phyloP scores from a whole-genome alignment of 805 yeast genomes.

The Brettanomyces bruxellensis region DNA sequence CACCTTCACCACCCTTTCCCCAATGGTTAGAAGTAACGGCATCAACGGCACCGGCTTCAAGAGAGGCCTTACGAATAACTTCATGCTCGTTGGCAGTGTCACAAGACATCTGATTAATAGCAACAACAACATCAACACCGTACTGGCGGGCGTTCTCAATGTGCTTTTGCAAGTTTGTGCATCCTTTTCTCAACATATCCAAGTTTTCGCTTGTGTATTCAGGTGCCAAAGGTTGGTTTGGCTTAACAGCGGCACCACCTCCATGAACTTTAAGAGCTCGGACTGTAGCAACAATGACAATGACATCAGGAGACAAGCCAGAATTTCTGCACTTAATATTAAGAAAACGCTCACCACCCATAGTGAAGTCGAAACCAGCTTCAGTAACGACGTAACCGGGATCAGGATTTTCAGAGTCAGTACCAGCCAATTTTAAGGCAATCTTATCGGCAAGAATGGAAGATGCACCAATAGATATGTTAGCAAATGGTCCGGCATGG shows the following conservation, averaged over 20 bases:
- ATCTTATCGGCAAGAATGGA: constrained; percentile 89
- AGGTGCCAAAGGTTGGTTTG: constrained; percentile 79
- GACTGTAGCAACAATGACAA: constrained; percentile 91
- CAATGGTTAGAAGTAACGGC: constrained; percentile 91
- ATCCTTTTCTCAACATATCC: constrained; percentile 68
- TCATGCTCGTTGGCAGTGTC: constrained; percentile 78
- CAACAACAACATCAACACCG: constrained; percentile 90
- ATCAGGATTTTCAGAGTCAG: constrained; percentile 33
- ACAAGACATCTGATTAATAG: constrained; percentile 78
- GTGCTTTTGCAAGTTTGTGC: constrained; percentile 85
- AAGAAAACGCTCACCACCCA: constrained; percentile 98
- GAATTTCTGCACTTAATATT: constrained; percentile 93
- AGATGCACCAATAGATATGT: constrained; percentile 93
- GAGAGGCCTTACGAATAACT: constrained; percentile 69
- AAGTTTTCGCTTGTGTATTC: constrained; percentile 78
- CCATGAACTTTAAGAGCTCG: constrained; percentile 97
- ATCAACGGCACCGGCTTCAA: constrained; percentile 86
- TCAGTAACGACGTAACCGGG: constrained; percentile 91
- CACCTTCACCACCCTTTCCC: constrained; percentile 94
- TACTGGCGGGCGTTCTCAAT: constrained; percentile 76
- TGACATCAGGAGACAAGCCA: constrained; percentile 80
- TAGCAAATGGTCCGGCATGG: constrained; percentile 98
- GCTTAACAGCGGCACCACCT: constrained; percentile 94
- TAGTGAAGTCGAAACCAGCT: constrained; percentile 97
- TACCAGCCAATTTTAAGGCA: constrained; percentile 84